Percentiles rank a stretch among this genome's conserved stretches.
phyloP scores from a whole-genome alignment of 2,329 filamentous ascomycete genomes.

The Penicillium sp. region DNA sequence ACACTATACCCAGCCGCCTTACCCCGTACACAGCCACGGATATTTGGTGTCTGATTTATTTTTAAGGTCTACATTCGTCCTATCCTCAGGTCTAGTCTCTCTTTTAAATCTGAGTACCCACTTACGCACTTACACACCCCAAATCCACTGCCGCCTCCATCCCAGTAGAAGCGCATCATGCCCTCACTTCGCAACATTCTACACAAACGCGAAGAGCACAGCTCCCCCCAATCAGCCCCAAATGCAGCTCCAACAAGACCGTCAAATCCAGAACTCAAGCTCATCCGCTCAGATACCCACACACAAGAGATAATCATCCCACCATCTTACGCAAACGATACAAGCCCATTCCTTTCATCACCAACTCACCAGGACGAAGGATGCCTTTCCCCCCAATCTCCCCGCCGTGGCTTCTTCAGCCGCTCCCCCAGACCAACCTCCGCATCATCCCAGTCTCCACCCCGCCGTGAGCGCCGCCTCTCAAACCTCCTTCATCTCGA shows the following conservation, averaged over 20 bases:
- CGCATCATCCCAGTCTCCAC: constrained; percentile 28
- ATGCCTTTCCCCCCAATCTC: constrained; percentile 25
- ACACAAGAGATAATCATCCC: constrained; percentile 76
- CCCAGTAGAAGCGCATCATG: constrained; percentile 43
- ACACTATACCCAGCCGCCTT: not conserved
- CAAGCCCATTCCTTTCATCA: constrained; percentile 6
- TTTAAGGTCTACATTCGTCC: not conserved
- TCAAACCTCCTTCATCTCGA: constrained; percentile 38
- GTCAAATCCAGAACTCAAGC: constrained; percentile 68
- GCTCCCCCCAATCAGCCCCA: constrained; percentile 37
- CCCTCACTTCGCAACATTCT: constrained; percentile 58
- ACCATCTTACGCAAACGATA: constrained; percentile 52
- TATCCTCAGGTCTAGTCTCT: not conserved
- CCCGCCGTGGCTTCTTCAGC: constrained; percentile 39
- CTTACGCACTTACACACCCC: not conserved
- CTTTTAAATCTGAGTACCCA: not conserved
- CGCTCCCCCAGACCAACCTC: constrained; percentile 29
- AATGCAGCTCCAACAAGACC: constrained; percentile 41
- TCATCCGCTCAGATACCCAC: constrained; percentile 80
- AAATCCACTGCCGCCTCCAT: not conserved
- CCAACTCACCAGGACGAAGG: constrained; percentile 9
- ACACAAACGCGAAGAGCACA: constrained; percentile 61
- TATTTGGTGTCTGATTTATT: not conserved
- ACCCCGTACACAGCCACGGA: not conserved
- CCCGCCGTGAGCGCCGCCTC: constrained; percentile 34